Evolutionary conservation across 2,329 filamentous ascomycete species (phyloP), one percentile per base, ranked within the genome.

Genomic region (Grosmannia huntii): DNA sequence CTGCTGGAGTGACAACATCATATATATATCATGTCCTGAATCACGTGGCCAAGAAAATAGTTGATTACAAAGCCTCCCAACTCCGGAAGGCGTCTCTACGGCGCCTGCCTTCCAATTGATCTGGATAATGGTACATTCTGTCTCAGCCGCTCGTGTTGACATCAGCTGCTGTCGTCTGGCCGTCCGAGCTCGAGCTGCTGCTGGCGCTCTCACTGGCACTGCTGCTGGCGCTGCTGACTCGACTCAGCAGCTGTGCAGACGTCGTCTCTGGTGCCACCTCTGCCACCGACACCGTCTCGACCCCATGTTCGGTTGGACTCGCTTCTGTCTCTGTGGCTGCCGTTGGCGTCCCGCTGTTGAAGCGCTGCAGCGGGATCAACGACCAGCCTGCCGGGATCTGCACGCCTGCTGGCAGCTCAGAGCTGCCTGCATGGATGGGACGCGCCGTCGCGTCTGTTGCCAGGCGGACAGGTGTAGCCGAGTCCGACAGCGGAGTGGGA

Each of bases 321-420:
- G 6, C 36, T 14, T 12, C 12, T 16, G 36, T 38, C 36, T 14
- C 12, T 16, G 36, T 14, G 36, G 36, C 12, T 38, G 36, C 14
- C 4, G 36, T 16, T 38, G 14, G 14, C 10, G 16, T 38, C 36
- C 14, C 12, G 68, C 65, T n/a, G n/a, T n/a, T 70, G 73, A 3
- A 27, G n/a, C 80, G 75, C 62, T 84, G 78, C 2, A 87, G 72
- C 27, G 84, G 83, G 52, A 86, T 70, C 46, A 87, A 69, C 25
- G 81, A 80, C 84, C 84, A 87, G 5, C 84, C 84, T 31, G 78
- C 75, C 2, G 84, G 84, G 23, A 87, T 76, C 5, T 78, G 75
- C n/a, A 87, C 75, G 6, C 83, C 83, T 57, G 82, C 77, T 0
- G 84, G 84, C 10, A 86, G 72, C 9, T 84, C 81, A 23, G 79